Evolutionary conservation across 2,329 filamentous ascomycete genomes (phyloP), one percentile per base, ranked within the genome.

Genomic region (Cyphellophora attinorum): DNA sequence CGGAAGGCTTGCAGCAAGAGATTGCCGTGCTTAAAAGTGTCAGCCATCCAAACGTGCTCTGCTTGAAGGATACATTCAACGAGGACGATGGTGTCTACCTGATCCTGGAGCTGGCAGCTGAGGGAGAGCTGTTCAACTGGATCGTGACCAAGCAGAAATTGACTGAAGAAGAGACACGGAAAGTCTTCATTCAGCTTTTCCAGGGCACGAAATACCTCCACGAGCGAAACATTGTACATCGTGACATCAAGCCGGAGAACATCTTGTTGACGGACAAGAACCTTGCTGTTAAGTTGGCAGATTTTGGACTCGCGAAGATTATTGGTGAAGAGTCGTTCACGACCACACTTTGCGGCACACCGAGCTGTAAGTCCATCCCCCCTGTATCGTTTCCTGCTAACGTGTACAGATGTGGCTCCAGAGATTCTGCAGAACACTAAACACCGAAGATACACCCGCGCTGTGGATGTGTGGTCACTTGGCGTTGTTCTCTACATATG

Each of bases 401-500:
- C 27, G 13, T 23, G 30, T 19, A 19, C 52, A 68, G 76, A 98
- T 55, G 89, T 96, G 41, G 91, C 93, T 1, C 91, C 91, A 1
- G 91, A 98, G 57, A 94, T 98, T 38, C 67, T 98, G 4, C 81
- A 86, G 51, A 82, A 88, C 43, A 77, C 74, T 12, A 80, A 76
- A 50, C 75, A 85, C 41, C 79, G 91, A 46, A 83, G 83, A 53
- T 98, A 98, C 62, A 94, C 88, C 35, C 85, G 86, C 51, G 88
- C 88, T 3, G 91, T 98, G 6, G 91, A 98, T 56, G 71, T 96
- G 27, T 96, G 91, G 91, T 94, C 88, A 2, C 70, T 96, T 1
- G 91, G 91, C n/a, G 91, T 98, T 3, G 89, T 98, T 3, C 70
- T 98, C 15, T 98, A 96, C 61, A 96, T 96, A 50, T 95, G 86